Conservation (phyloP, 768 basidiomycete species). For the Serendipita indica region DNA sequence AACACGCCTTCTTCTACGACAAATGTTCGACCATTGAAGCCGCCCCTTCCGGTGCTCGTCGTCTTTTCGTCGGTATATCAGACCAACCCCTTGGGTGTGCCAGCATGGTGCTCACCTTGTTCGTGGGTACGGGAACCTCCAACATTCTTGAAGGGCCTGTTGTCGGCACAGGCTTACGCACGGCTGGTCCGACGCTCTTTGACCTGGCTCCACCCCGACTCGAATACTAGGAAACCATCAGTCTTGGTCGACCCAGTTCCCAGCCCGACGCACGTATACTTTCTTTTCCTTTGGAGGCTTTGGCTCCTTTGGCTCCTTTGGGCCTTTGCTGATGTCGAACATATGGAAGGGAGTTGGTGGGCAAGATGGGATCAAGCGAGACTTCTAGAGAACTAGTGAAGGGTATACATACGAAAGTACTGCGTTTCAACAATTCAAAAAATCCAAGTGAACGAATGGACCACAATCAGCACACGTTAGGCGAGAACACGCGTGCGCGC, state of each 20-base stretch:
- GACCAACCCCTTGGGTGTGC: background rate
- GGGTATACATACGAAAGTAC: background rate
- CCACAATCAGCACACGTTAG: too few relatives aligned
- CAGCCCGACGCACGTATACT: background rate
- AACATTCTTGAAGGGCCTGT: background rate
- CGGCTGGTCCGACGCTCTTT: background rate
- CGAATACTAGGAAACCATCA: background rate
- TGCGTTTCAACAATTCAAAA: background rate
- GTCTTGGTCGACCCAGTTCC: background rate
- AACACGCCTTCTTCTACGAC: constrained; percentile 7
- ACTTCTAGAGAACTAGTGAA: background rate
- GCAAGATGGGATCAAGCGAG: background rate
- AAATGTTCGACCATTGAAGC: background rate
- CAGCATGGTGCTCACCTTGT: background rate
- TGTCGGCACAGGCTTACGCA: background rate
- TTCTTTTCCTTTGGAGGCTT: constrained; percentile 8
- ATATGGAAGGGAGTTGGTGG: background rate
- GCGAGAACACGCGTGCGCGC: too few relatives aligned
- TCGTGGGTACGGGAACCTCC: background rate
- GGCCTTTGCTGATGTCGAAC: too few relatives aligned
- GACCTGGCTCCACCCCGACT: background rate
- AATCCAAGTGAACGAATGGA: too few relatives aligned
- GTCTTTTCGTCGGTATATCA: background rate
- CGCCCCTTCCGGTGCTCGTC: background rate
- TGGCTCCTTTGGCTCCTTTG: background rate